Conservation (phyloP, 108 stramenopile genomes). For the Mayamaea pseudoterrestris region DNA sequence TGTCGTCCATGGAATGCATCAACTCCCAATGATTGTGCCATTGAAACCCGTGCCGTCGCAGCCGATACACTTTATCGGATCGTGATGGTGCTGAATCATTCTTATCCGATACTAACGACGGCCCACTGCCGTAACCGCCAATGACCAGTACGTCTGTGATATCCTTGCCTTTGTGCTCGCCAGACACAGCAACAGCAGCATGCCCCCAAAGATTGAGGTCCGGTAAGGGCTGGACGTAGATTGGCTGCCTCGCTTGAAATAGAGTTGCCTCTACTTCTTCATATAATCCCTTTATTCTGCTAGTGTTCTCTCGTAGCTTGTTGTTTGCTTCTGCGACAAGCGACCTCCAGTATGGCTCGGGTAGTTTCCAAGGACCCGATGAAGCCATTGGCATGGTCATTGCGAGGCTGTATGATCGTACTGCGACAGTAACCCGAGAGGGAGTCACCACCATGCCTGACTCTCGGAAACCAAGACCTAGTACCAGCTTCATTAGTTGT, state of each 20-base stretch:
- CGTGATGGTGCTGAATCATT: conserved; percentile 1
- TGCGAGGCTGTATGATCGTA: conserved; percentile 46
- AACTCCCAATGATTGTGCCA: conserved; percentile 1
- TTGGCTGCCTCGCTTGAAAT: not conserved
- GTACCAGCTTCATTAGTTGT: conserved; percentile 40
- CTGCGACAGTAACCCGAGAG: conserved; percentile 42
- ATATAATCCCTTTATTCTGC: conserved; percentile 33
- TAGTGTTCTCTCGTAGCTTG: conserved; percentile 39
- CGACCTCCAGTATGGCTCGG: conserved; percentile 26
- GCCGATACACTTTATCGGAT: conserved; percentile 10
- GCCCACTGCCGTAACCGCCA: conserved; percentile 77
- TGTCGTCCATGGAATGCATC: not conserved
- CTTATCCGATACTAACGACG: conserved; percentile 4
- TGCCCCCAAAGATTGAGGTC: conserved; percentile 58
- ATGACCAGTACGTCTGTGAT: conserved; percentile 34
- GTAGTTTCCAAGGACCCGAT: conserved; percentile 9
- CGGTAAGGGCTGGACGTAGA: conserved; percentile 21
- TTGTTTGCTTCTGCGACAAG: conserved; percentile 48
- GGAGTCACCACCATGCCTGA: conserved; percentile 65
- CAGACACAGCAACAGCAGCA: conserved; percentile 21
- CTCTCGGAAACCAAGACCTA: conserved; percentile 69
- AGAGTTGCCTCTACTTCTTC: not conserved
- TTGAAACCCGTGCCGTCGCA: not conserved
- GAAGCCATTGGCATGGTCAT: conserved; percentile 29
- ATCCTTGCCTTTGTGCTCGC: not conserved